These are phyloP conservation scores for Penicillium sp. DNA, from an alignment of 2,329 filamentous ascomycete genomes.

Conservation along the genomic window DNA sequence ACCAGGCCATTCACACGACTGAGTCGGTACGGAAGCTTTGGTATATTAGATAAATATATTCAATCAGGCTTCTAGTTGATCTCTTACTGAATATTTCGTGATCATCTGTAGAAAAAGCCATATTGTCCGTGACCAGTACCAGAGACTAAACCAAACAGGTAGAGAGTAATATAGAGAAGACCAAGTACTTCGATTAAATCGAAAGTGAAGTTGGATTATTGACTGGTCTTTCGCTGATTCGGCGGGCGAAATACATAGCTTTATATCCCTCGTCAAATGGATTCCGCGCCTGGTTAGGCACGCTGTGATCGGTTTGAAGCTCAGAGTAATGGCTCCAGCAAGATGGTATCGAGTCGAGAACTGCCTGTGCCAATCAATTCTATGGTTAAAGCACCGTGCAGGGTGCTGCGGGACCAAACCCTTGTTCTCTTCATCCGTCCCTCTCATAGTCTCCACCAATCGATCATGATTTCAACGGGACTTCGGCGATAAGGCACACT, in stretches of 20 bases:
- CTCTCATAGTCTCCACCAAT: slow-evolving; percentile 14
- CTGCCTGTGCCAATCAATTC: slow-evolving; percentile 15
- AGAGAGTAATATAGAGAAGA: slow-evolving; percentile 7
- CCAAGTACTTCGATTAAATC: slow-evolving; percentile 5
- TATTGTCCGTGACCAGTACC: slow-evolving; percentile 1
- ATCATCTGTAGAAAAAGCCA: slow-evolving; percentile 7
- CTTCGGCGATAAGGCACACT: slow-evolving; percentile 1
- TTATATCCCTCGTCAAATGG: slow-evolving; percentile 16
- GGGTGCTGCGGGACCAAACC: background rate
- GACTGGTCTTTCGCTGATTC: slow-evolving; percentile 1
- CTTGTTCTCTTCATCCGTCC: slow-evolving; percentile 1
- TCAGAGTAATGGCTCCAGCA: slow-evolving; percentile 11
- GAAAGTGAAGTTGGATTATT: background rate
- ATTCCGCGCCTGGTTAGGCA: slow-evolving; percentile 14
- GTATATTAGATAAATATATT: slow-evolving; percentile 8
- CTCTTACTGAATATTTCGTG: slow-evolving; percentile 6
- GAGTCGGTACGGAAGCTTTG: slow-evolving; percentile 11
- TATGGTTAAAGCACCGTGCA: background rate
- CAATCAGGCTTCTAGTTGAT: slow-evolving; percentile 3
- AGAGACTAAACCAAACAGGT: slow-evolving; percentile 7
- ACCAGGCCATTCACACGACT: slow-evolving; percentile 13
- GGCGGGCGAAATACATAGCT: slow-evolving; percentile 9
- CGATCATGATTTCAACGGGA: slow-evolving; percentile 7
- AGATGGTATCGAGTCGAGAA: slow-evolving; percentile 10
- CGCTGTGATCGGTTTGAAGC: too few relatives aligned